Base-by-base conservation (phyloP, 495 filamentous ascomycete genomes). In the Tuber brumale region DNA sequence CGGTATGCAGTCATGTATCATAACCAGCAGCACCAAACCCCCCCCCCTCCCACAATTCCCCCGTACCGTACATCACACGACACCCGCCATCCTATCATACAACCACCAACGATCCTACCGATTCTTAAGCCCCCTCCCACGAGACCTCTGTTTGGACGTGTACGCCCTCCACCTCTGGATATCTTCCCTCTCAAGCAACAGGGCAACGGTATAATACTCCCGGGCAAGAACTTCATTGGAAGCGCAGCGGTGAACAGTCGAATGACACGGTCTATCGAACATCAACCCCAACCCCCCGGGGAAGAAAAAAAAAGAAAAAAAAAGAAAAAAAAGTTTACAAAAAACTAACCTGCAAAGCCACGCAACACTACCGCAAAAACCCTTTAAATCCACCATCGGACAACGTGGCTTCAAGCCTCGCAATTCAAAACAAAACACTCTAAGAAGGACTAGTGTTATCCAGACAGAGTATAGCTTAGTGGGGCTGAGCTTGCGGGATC, bases 201-300 rank as follows among this genome's bases (percentile, higher is more conserved):
- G 82, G 77, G 93, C 92, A 35, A 95, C 89, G 7, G 89, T 94
- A 85, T 88, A 93, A 84, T 85, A 94, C 83, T 90, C 85, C 82
- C 87, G 86, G 19, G 93, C 93, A 79, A 97, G 84, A 81, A 93
- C 93, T 87, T 97, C 94, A 82, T 95, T 93, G 5, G 84, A 85
- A 21, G 89, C 90, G 80, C 92, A 88, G 46, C 88, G 84, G 87
- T 97, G 94, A 83, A 97, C 93, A 82, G 94, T 93, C 45, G 87
- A 88, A 87, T 97, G 94, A 81, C 94, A 97, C 23, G 94, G 92
- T 70, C 81, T 81, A 45, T 27, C 16, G 35, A 75, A 10, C 43
- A 46, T 69, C 74, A 51, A 31, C 9, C 18, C 16, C 8, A 42
- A 31, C 16, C 5, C 16, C 37, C 61, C 44, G n/a, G 3, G 27